Conservation (phyloP, 306 rosid genomes). For the Medicago ruthenica region DNA sequence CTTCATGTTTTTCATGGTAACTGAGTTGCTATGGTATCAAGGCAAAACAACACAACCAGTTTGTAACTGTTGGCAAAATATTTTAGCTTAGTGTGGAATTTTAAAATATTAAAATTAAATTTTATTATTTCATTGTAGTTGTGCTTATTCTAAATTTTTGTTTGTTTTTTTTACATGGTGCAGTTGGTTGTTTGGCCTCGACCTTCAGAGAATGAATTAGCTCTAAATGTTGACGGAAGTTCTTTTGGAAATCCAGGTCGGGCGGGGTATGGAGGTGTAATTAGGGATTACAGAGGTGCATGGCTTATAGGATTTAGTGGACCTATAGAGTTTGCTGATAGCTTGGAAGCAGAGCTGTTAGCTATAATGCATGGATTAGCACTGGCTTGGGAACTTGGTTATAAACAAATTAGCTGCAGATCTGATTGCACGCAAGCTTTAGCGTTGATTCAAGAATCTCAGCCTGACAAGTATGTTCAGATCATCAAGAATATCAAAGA, state of each 20-base stretch:
- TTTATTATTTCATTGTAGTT: not conserved
- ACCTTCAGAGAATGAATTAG: not conserved
- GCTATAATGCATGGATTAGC: not conserved
- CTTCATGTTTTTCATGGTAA: conserved; percentile 7
- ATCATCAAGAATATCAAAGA: not conserved
- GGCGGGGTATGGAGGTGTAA: not conserved
- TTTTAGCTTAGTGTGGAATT: conserved; percentile 18
- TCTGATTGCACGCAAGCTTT: not conserved
- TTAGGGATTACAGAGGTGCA: not conserved
- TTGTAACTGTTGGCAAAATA: conserved; percentile 25
- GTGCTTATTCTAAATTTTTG: too few relatives aligned
- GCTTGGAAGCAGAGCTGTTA: not conserved
- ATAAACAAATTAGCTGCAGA: not conserved
- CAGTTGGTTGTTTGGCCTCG: not conserved
- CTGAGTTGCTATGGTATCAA: conserved; percentile 10
- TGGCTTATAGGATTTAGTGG: not conserved
- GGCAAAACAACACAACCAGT: conserved; percentile 13
- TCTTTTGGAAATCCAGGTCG: not conserved
- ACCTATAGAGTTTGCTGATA: not conserved
- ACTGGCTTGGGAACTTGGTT: not conserved
- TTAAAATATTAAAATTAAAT: conserved; percentile 33
- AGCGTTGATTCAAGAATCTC: not conserved
- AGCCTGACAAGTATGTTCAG: not conserved
- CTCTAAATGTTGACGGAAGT: not conserved
- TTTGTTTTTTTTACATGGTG: too few relatives aligned